Evolutionary conservation across 148 eudicot genomes (phyloP), one percentile per base, ranked within the genome.

Genomic region (Rhododendron griersonianum): DNA sequence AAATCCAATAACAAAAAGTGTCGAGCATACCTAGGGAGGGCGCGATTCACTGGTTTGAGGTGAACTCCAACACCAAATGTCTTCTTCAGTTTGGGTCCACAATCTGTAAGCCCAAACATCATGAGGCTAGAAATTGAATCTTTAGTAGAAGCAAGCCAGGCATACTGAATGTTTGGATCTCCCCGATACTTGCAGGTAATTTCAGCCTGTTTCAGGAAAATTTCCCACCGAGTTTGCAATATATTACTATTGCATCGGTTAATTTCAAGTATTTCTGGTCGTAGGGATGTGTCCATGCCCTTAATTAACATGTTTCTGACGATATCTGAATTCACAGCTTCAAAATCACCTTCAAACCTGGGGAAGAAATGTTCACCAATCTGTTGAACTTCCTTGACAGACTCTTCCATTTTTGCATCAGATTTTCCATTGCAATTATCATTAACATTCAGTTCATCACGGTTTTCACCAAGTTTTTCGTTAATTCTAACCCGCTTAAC

Each of bases 131-230:
- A 55, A 30, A 86, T 45, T 84, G 86, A 77, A 84, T 78, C 87
- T 76, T 86, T 86, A n/a, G 88, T 50, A 86, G 87, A 83, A 44
- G 90, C 89, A 55, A 88, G 83, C 91, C 91, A 90, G 33, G 88
- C 91, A 86, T 81, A 90, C 9, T 28, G 90, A 81, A 90, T 84
- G 77, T 90, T 90, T 55, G 91, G 78, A 78, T 88, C 59, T 3
- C 91, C 91, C 57, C 90, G 91, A 86, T 39, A 84, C 41, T 81
- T 88, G 78, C 82, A 77, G 73, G 84, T 86, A 13, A 90, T 59
- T 82, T 90, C 90, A 28, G 85, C 87, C 91, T 90, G 90, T 63
- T 90, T 90, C 88, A 86, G 85, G 69, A 90, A 90, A 65, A 90
- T 84, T 84, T 88, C 91, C 83, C 82, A 55, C 33, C 87, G 90